phyloP scores from a whole-genome alignment of 192 early-diverging fungal species.

The Coemansia sp. region DNA sequence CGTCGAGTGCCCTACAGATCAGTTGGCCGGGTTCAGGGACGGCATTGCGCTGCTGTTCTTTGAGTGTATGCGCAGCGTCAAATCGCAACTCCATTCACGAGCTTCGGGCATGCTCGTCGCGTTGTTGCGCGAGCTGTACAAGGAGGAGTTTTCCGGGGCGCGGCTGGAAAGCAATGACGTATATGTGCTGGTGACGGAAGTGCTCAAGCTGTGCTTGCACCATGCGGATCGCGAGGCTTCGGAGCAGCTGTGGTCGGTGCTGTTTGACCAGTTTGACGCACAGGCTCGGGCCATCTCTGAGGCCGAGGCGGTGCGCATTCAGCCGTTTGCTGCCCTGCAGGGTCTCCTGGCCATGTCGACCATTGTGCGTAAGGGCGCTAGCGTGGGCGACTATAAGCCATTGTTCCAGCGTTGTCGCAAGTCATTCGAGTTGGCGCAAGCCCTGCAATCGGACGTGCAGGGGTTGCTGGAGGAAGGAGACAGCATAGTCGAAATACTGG shows the following conservation, averaged over 20 bases:
- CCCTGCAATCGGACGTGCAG: neutral
- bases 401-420: conserved; percentile 36
- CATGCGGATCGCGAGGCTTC: conserved; percentile 27
- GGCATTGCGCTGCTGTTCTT: conserved; percentile 81
- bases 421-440: conserved; percentile 24
- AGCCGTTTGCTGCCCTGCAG: conserved; percentile 22
- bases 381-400: conserved; percentile 37
- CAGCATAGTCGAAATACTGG: conserved; percentile 9
- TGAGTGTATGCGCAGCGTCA: conserved; percentile 78
- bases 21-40: conserved; percentile 63
- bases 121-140: conserved; percentile 37
- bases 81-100: conserved; percentile 61
- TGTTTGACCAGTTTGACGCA: conserved; percentile 32
- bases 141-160: conserved; percentile 20
- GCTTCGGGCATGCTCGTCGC: conserved; percentile 46
- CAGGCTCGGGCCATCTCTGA: conserved; percentile 12
- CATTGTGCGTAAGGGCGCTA: conserved; percentile 47
- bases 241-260: conserved; percentile 38
- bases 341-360: conserved; percentile 34
- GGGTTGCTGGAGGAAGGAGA: neutral
- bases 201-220: conserved; percentile 45
- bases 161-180: conserved; percentile 26
- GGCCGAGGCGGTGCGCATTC: conserved; percentile 8
- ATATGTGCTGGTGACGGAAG: conserved; percentile 28
- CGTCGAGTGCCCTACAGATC: conserved; percentile 21